Conservation (phyloP, 345 rosid genomes). For the Populus davidiana region DNA sequence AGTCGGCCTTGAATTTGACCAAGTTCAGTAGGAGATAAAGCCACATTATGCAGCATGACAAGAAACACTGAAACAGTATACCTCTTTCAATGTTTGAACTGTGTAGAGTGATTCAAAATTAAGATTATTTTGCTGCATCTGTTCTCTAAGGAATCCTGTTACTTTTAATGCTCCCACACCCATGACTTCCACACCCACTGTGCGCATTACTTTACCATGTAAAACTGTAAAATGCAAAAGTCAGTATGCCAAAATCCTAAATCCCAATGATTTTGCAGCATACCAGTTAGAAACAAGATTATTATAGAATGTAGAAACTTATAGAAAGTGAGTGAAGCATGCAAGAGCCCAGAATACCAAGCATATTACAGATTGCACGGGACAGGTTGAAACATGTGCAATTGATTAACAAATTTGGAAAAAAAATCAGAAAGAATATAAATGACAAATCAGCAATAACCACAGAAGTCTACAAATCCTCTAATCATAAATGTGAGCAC, state of each 20-base stretch:
- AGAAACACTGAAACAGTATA: constrained; percentile 15
- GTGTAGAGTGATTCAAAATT: constrained; percentile 71
- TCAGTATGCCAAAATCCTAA: constrained; percentile 19
- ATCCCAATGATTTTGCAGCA: neutral
- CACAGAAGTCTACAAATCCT: neutral
- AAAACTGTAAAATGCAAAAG: constrained; percentile 51
- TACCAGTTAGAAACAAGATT: neutral
- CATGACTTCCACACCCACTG: constrained; percentile 81
- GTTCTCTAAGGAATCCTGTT: constrained; percentile 78
- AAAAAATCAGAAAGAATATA: neutral
- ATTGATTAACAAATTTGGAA: neutral
- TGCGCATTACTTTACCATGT: constrained; percentile 83
- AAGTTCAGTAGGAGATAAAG: neutral
- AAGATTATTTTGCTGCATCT: constrained; percentile 69
- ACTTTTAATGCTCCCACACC: constrained; percentile 84
- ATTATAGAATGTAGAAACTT: neutral
- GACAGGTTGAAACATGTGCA: neutral
- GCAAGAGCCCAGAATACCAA: neutral
- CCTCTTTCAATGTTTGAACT: constrained; percentile 89
- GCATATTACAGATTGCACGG: neutral
- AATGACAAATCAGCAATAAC: neutral
- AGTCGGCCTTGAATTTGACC: neutral
- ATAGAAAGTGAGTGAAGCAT: neutral
- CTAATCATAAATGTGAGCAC: neutral
- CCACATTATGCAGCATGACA: neutral